These are phyloP conservation scores for Vickermania spadyakhi DNA, from an alignment of 208 protist genomes.

Conservation along the genomic window DNA sequence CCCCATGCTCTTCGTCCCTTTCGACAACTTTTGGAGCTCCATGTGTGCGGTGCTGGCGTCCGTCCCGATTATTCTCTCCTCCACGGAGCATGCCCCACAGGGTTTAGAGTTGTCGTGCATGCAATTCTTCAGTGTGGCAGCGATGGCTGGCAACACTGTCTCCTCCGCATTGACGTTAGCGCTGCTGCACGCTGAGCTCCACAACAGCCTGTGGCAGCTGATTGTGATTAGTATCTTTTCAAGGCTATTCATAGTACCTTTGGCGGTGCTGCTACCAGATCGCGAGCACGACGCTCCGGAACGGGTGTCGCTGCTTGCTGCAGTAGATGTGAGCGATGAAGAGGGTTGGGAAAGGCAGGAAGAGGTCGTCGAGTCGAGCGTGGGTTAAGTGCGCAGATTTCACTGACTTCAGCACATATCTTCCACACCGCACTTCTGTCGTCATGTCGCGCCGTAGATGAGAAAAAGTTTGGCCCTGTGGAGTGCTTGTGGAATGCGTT, in stretches of 20 bases:
- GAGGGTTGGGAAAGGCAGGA: too few relatives aligned
- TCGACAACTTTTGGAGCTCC: slow-evolving; percentile 39
- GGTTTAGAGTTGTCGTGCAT: neutral
- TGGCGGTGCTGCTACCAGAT: slow-evolving; percentile 25
- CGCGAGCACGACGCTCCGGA: slow-evolving; percentile 6
- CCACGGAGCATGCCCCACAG: slow-evolving; percentile 9
- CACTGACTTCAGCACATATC: too few relatives aligned
- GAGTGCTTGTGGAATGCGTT: too few relatives aligned
- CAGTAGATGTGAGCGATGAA: too few relatives aligned
- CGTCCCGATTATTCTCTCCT: slow-evolving; percentile 33
- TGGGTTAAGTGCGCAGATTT: too few relatives aligned
- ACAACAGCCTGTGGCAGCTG: slow-evolving; percentile 4
- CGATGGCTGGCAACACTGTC: slow-evolving; percentile 1
- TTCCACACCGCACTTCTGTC: too few relatives aligned
- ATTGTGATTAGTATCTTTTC: slow-evolving; percentile 13
- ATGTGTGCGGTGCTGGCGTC: slow-evolving; percentile 34
- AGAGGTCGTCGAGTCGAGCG: too few relatives aligned
- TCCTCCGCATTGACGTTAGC: slow-evolving; percentile 1
- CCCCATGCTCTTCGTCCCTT: slow-evolving; percentile 16
- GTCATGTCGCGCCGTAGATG: too few relatives aligned
- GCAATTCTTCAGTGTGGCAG: slow-evolving; percentile 4
- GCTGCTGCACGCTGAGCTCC: neutral
- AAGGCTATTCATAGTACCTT: slow-evolving; percentile 26
- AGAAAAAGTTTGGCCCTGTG: too few relatives aligned
- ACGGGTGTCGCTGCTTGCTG: neutral